Evolutionary conservation across 495 filamentous ascomycete genomes (phyloP), one percentile per base, ranked within the genome.

Genomic region (Neurospora sp.): DNA sequence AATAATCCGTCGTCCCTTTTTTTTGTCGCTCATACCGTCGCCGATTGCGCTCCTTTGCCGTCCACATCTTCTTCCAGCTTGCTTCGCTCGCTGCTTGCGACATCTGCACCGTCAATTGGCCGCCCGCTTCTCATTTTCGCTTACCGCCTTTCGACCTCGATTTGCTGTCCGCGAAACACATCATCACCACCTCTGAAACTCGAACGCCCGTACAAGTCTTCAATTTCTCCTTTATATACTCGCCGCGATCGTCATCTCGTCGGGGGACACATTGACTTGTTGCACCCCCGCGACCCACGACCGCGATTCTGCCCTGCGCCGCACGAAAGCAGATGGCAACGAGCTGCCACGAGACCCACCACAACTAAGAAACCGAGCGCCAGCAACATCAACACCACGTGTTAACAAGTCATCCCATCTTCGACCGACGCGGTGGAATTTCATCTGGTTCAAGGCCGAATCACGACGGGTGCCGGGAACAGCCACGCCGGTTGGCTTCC

Each of bases 81-180:
- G 53, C 53, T 65, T 65, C 53, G 53, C 53, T 65, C 53, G 27
- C 48, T 59, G 48, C 48, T 59, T 59, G 41, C 41, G 41, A 44
- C n/a, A 48, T 48, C 40, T 61, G 76, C 74, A 35, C 73, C 73
- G 74, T 76, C 71, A 76, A 81, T 75, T 76, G 75, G 45, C 70
- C 76, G 14, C 27, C 53, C 27, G 45, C n/a, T 74, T 20, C 76
- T 82, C 41, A 85, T 87, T 71, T 77, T 87, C 69, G 85, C 87
- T 73, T 84, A 85, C 42, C 90, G 84, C 77, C 71, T 73, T 70
- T 70, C 71, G 40, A 70, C 40, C 40, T 70, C 22, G 61, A 40
- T 71, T 27, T n/a, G 70, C 69, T 71, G 71, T 70, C 71, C 38
- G 53, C 53, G 53, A 65, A 35, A 35, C 27, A 65, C 27, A 65